phyloP scores from a whole-genome alignment of 306 rosid genomes.

The Trifolium subterraneum region DNA sequence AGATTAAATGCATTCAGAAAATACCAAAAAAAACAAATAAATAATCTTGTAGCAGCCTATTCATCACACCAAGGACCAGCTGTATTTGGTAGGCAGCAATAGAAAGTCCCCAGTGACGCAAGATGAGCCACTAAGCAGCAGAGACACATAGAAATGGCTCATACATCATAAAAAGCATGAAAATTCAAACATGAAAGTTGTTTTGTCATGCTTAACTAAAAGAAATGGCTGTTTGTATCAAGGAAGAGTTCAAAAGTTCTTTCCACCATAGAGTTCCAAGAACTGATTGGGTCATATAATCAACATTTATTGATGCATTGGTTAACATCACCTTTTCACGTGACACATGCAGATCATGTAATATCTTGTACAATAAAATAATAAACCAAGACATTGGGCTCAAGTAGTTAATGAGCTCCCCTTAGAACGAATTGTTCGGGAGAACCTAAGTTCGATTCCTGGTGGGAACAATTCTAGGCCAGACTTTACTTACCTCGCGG shows the following conservation, averaged over 20 bases:
- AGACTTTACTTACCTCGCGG: too few relatives aligned
- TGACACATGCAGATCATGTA: constrained; percentile 48
- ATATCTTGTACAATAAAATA: constrained; percentile 16
- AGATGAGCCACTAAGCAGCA: constrained; percentile 27
- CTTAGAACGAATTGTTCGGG: too few relatives aligned
- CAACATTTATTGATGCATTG: constrained; percentile 41
- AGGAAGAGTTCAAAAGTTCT: constrained; percentile 24
- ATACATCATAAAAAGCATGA: constrained; percentile 28
- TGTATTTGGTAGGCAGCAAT: constrained; percentile 26
- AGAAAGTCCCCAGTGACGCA: constrained; percentile 26
- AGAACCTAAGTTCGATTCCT: too few relatives aligned
- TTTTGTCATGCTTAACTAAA: constrained; percentile 55
- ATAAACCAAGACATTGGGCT: too few relatives aligned
- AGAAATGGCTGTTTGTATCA: constrained; percentile 56
- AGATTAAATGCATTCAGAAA: constrained; percentile 22
- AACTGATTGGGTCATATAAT: constrained; percentile 27
- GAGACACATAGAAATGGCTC: constrained; percentile 1
- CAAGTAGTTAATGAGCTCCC: too few relatives aligned
- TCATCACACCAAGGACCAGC: constrained; percentile 35
- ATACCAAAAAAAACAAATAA: constrained; percentile 22
- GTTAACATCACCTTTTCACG: constrained; percentile 42
- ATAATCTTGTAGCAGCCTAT: neutral
- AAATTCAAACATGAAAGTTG: constrained; percentile 34
- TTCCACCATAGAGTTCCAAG: neutral
- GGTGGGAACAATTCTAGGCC: too few relatives aligned